These are phyloP conservation scores for Sonneratia alba DNA, from an alignment of 345 rosid species.

Conservation along the genomic window DNA sequence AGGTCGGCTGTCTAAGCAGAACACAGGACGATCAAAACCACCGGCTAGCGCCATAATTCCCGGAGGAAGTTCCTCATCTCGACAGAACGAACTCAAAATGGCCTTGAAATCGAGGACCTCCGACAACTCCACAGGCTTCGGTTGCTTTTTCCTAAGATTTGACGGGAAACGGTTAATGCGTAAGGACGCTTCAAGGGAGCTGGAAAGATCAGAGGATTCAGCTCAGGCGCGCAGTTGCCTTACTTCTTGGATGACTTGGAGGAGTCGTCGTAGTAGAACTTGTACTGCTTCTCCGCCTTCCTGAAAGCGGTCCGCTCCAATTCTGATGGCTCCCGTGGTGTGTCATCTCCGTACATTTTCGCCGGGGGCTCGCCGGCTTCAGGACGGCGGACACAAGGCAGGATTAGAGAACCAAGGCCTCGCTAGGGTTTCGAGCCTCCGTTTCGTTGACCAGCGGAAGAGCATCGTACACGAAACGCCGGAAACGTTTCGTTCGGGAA, in stretches of 20 bases:
- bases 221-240: conserved; percentile 3
- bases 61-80: conserved; percentile 35
- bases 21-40: conserved; percentile 31
- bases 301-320: conserved; percentile 65
- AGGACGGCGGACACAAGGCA: conserved; percentile 13
- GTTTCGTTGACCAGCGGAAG: background rate
- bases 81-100: conserved; percentile 31
- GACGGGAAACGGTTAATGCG: background rate
- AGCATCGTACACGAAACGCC: background rate
- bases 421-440: background rate
- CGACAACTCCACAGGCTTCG: conserved; percentile 65
- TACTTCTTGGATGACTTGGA: conserved; percentile 58
- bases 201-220: background rate
- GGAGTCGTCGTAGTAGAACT: conserved; percentile 60
- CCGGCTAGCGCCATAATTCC: conserved; percentile 29
- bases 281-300: conserved; percentile 88
- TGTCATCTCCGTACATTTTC: conserved; percentile 56
- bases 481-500: background rate
- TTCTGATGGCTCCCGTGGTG: conserved; percentile 28
- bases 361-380: conserved; percentile 3
- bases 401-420: background rate
- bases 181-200: background rate
- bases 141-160: conserved; percentile 57
- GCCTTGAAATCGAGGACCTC: conserved; percentile 57
- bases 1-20: conserved; percentile 58